phyloP scores from a whole-genome alignment of 345 rosid species.

The Syzygium aromaticum region DNA sequence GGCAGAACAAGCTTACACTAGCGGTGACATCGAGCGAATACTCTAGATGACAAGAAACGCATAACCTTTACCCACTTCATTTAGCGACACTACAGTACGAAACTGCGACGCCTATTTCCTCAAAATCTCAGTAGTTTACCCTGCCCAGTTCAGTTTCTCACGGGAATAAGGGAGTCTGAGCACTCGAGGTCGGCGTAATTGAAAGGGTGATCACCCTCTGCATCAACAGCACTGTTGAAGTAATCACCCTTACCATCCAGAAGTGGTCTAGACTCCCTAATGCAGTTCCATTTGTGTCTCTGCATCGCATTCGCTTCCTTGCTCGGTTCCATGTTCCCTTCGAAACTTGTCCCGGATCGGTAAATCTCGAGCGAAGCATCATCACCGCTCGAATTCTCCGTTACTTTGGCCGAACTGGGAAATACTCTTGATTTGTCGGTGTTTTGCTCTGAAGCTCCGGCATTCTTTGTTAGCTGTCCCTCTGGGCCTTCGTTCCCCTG shows the following conservation, averaged over 20 bases:
- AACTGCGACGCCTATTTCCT: neutral
- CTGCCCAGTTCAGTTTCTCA: conserved; percentile 22
- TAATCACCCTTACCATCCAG: conserved; percentile 17
- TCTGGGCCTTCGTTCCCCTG: conserved; percentile 25
- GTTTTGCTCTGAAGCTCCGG: neutral
- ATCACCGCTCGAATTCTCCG: neutral
- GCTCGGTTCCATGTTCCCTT: conserved; percentile 30
- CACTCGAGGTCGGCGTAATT: conserved; percentile 13
- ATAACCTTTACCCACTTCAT: neutral
- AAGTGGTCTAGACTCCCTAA: conserved; percentile 29
- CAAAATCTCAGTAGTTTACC: neutral
- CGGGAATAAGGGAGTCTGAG: conserved; percentile 22
- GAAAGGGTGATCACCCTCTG: conserved; percentile 47
- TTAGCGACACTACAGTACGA: neutral
- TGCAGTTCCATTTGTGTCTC: conserved; percentile 16
- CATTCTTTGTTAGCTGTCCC: neutral
- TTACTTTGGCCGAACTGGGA: neutral
- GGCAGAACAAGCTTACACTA: neutral
- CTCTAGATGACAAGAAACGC: neutral
- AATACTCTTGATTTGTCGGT: neutral
- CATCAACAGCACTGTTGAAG: neutral
- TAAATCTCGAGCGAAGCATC: neutral
- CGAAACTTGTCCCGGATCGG: neutral
- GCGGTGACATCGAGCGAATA: neutral
- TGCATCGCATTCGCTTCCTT: conserved; percentile 14